These are phyloP conservation scores for Speleostelium caveatum DNA, from an alignment of 78 protist genomes.

Conservation along the genomic window DNA sequence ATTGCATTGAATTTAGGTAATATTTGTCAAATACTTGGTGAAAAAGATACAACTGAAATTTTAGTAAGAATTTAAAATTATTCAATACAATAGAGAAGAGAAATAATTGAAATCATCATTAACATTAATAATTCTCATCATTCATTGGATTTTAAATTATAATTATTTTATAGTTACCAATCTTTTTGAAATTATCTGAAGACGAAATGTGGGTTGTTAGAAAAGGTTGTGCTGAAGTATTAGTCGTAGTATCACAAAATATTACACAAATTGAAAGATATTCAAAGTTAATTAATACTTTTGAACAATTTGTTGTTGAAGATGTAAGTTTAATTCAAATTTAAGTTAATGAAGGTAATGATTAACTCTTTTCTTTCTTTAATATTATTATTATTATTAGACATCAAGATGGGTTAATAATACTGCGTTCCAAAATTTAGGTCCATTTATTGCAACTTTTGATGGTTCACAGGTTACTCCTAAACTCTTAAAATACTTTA, in stretches of 20 bases:
- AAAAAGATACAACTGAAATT: slow-evolving; percentile 55
- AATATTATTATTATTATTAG: not conserved
- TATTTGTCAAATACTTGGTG: slow-evolving; percentile 70
- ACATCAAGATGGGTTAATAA: slow-evolving; percentile 82
- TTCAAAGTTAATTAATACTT: slow-evolving; percentile 48
- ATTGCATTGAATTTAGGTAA: slow-evolving; percentile 69
- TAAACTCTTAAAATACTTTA: slow-evolving; percentile 25
- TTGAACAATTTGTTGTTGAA: slow-evolving; percentile 69
- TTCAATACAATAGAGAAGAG: too few species aligned
- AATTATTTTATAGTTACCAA: slow-evolving; percentile 53
- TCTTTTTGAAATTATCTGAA: slow-evolving; percentile 38
- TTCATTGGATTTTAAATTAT: not conserved
- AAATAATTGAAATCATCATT: not conserved
- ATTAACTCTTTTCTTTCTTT: not conserved
- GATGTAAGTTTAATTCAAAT: slow-evolving; percentile 45
- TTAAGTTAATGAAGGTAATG: not conserved
- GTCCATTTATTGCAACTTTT: slow-evolving; percentile 83
- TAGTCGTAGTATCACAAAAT: slow-evolving; percentile 28
- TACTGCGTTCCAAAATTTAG: slow-evolving; percentile 77
- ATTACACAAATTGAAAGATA: slow-evolving; percentile 63
- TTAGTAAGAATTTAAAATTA: slow-evolving; percentile 31
- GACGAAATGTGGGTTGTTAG: slow-evolving; percentile 89
- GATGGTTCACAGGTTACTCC: slow-evolving; percentile 65
- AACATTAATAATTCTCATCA: not conserved
- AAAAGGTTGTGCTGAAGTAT: slow-evolving; percentile 81